Evolutionary conservation across 805 yeast species (phyloP).

Genomic region (Lipomyces yamanashiensis): DNA sequence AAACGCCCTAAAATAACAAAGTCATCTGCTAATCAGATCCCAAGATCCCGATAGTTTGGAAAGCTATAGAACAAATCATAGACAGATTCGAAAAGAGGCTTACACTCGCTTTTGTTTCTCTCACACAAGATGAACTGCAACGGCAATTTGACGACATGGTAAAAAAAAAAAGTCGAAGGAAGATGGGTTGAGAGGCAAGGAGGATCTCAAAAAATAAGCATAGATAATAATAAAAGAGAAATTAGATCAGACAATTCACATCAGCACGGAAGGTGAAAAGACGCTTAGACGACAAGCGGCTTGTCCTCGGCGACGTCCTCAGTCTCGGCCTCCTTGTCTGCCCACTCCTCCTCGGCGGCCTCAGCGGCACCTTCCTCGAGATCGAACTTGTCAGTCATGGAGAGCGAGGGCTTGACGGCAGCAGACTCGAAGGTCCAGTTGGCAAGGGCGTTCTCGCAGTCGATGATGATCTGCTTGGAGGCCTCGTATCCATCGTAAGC

Average conservation of each 20-base stretch:
- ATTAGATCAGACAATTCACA: not conserved
- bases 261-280: not conserved
- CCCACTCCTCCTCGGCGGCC: constrained; percentile 19
- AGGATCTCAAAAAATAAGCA: not conserved
- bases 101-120: constrained; percentile 14
- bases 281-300: constrained; percentile 6
- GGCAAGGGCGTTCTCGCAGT: constrained; percentile 93
- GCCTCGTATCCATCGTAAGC: constrained; percentile 99
- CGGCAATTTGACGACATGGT: not conserved
- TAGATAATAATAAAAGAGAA: not conserved
- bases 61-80: not conserved
- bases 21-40: no score
- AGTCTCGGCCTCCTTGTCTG: constrained; percentile 11
- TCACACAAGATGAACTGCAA: not conserved
- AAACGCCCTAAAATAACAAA: no score
- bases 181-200: not conserved
- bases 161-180: not conserved
- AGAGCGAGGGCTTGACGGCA: constrained; percentile 86
- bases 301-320: constrained; percentile 1
- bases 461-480: constrained; percentile 95
- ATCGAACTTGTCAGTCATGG: constrained; percentile 22
- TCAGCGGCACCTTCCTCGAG: constrained; percentile 29
- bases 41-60: not conserved
- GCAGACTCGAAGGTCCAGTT: constrained; percentile 97
- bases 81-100: not conserved